These are phyloP conservation scores for Vachellia pachyceras DNA, from an alignment of 306 rosid genomes.

Conservation along the genomic window DNA sequence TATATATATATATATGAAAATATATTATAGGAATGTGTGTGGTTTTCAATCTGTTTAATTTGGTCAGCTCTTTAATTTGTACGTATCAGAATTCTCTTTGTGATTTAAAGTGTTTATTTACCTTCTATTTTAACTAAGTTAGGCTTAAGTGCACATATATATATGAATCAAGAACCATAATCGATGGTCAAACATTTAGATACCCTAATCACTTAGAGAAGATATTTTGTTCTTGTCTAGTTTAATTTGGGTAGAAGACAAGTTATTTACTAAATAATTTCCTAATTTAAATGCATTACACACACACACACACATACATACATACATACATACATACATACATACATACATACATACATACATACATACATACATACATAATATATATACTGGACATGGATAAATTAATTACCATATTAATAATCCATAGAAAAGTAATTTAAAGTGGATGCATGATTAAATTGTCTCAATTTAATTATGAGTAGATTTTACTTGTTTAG, in stretches of 20 bases:
- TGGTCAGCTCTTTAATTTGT: not conserved
- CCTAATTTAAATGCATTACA: not conserved
- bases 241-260: not conserved
- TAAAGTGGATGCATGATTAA: no score
- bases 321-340: no score
- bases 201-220: not conserved
- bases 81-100: not conserved
- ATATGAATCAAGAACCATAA: not conserved
- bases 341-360: no score
- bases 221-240: not conserved
- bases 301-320: no score
- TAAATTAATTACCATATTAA: no score
- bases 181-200: not conserved
- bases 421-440: no score
- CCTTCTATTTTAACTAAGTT: not conserved
- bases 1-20: no score
- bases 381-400: not conserved
- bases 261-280: not conserved
- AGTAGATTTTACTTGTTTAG: no score
- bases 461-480: no score
- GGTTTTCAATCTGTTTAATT: not conserved
- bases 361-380: no score
- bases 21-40: not conserved
- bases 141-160: not conserved
- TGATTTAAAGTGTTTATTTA: not conserved